phyloP scores from a whole-genome alignment of 352 stramenopile species.

The Phytophthora capsici region DNA sequence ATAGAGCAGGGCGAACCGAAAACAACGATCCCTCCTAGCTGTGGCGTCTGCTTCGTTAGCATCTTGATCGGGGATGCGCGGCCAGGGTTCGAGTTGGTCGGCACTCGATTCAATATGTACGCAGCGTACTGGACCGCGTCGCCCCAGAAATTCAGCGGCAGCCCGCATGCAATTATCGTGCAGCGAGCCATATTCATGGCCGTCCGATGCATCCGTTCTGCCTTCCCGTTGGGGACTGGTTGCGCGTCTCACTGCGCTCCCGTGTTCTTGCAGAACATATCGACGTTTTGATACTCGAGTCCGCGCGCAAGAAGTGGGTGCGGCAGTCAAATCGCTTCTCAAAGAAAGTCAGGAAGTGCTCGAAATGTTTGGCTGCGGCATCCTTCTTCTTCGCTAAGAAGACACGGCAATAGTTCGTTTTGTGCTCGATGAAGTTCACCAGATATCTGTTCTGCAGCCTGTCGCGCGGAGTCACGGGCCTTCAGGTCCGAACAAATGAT shows the following conservation, averaged over 20 bases:
- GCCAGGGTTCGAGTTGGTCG: conserved; percentile 17
- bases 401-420: not conserved
- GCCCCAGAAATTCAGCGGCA: conserved; percentile 33
- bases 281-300: conserved; percentile 35
- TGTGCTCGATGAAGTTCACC: not conserved
- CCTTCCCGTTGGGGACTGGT: conserved; percentile 43
- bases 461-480: not conserved
- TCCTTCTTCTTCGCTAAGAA: not conserved
- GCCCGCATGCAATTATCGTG: conserved; percentile 34
- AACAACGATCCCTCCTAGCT: not conserved
- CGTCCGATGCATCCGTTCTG: conserved; percentile 15
- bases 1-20: conserved; percentile 13
- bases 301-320: conserved; percentile 4
- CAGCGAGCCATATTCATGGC: conserved; percentile 37
- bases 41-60: conserved; percentile 1
- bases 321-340: conserved; percentile 8
- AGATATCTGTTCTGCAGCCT: not conserved
- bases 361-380: not conserved
- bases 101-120: conserved; percentile 36
- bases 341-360: conserved; percentile 13
- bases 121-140: conserved; percentile 32
- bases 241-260: conserved; percentile 19
- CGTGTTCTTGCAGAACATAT: conserved; percentile 30
- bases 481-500: not conserved
- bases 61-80: conserved; percentile 8